Evolutionary conservation across 306 rosid genomes (phyloP), one percentile per base, ranked within the genome.

Genomic region (Carpinus fangiana): DNA sequence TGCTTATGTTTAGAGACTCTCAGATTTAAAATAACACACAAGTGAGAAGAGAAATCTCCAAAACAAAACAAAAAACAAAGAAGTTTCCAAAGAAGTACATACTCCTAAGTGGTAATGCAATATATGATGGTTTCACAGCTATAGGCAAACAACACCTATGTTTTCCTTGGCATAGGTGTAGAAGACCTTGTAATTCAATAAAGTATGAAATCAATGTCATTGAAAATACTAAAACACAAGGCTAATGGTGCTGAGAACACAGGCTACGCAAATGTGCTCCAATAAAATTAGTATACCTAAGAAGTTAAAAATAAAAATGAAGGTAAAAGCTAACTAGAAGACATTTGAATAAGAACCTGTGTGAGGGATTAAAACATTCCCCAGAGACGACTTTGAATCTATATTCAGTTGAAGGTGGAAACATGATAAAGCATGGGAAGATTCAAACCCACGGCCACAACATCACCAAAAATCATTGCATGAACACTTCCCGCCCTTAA

Each of bases 381-480:
- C 34, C 14, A 17, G 3, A 66, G 23, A 18, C 71, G 0, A 18
- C 26, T 1, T 36, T 36, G 71, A 66, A 66, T 41, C 71, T 38
- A 38, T 66, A 5, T 36, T 66, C 47, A 66, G 23, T 66, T 17
- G 17, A 38, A 17, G 21, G 71, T 10, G 17, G 50, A 9, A 8
- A 66, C 50, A 36, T 34, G 71, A 36, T 3, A 18, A 36, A 65
- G 21, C 48, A 17, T 2, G 21, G 48, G 26, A 13, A 5, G 8
- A 76, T 61, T 73, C 54, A 20, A 72, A 52, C 28, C 48, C 73
- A 70, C 23, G 77, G 62, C 46, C 41, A 94, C 1, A 4, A 47
- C 66, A 69, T 91, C 89, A 94, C 98, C 98, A 92, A 66, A 93
- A 92, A 81, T 94, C 93, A 78, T 90, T 88, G 80, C 98, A 94